These are phyloP conservation scores for Phaeophleospora eucalypticola DNA, from an alignment of 2,329 filamentous ascomycete genomes.

Conservation along the genomic window DNA sequence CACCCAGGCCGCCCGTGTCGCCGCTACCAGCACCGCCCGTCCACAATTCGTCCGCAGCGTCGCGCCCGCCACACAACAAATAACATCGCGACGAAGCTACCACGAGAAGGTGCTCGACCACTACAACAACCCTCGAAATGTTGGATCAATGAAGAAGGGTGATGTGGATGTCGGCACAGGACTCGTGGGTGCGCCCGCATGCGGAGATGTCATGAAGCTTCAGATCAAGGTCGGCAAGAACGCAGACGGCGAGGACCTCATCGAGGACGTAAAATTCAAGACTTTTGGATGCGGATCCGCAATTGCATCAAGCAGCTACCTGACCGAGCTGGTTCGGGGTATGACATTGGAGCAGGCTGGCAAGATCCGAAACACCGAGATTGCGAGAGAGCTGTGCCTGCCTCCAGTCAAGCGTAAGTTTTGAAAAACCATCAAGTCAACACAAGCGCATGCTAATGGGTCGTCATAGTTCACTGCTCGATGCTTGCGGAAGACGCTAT, in stretches of 20 bases:
- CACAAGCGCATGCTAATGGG: conserved; percentile 5
- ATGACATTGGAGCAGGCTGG: conserved; percentile 95
- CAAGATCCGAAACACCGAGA: conserved; percentile 93
- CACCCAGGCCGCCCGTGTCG: conserved; percentile 47
- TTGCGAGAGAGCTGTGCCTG: conserved; percentile 89
- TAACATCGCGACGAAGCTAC: conserved; percentile 49
- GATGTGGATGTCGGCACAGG: conserved; percentile 83
- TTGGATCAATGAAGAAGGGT: conserved; percentile 73
- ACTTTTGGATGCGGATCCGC: conserved; percentile 93
- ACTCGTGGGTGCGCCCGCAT: conserved; percentile 84
- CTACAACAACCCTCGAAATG: conserved; percentile 75
- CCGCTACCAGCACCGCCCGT: conserved; percentile 46
- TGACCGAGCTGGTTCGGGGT: conserved; percentile 89
- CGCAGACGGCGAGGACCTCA: conserved; percentile 62
- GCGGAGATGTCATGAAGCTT: conserved; percentile 90
- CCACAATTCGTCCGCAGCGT: conserved; percentile 41
- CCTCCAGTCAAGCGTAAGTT: conserved; percentile 80
- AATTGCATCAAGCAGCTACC: conserved; percentile 89
- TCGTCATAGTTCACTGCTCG: conserved; percentile 70
- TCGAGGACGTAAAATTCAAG: conserved; percentile 96
- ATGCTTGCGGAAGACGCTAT: conserved; percentile 92
- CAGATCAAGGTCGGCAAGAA: conserved; percentile 88
- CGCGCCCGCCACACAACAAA: conserved; percentile 37
- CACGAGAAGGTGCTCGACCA: conserved; percentile 75
- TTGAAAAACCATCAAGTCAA: background rate